A percentile compares a stretch with the other conserved stretches of the same genome.
Conservation (phyloP, 768 basidiomycete genomes). For the Pluteus cervinus region DNA sequence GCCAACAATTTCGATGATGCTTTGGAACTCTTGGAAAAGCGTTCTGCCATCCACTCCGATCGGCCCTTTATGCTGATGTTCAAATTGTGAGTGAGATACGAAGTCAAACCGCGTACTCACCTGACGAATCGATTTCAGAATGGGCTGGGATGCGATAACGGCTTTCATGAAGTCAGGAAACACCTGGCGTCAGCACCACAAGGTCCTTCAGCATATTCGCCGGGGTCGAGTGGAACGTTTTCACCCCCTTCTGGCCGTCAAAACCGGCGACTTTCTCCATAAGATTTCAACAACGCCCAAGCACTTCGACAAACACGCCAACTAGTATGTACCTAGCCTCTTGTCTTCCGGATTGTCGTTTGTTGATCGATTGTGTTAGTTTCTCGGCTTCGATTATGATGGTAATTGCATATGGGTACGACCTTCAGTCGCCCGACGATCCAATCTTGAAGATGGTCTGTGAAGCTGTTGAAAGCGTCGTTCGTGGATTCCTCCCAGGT, state of each 20-base stretch:
- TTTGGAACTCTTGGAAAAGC: conserved; percentile 37
- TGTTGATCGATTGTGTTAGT: conserved; percentile 2
- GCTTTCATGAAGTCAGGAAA: neutral
- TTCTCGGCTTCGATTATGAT: conserved; percentile 11
- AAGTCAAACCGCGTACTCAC: neutral
- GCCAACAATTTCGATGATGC: conserved; percentile 33
- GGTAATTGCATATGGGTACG: conserved; percentile 22
- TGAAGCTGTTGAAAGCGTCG: conserved; percentile 8
- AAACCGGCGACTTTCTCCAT: neutral
- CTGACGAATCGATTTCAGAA: neutral
- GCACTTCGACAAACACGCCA: neutral
- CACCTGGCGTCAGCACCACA: neutral
- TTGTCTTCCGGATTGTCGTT: neutral
- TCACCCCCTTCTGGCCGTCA: neutral
- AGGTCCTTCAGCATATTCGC: neutral
- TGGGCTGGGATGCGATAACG: neutral
- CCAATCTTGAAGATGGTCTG: conserved; percentile 17
- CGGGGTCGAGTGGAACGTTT: neutral
- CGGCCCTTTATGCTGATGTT: conserved; percentile 14
- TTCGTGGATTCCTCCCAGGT: conserved; percentile 18
- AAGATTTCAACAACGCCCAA: neutral
- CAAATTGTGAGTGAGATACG: neutral
- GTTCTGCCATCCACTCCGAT: conserved; percentile 40
- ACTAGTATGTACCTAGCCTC: neutral
- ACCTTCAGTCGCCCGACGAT: conserved; percentile 17